Base-by-base conservation (phyloP, 768 basidiomycete species). In the Leccinum incarnatum region DNA sequence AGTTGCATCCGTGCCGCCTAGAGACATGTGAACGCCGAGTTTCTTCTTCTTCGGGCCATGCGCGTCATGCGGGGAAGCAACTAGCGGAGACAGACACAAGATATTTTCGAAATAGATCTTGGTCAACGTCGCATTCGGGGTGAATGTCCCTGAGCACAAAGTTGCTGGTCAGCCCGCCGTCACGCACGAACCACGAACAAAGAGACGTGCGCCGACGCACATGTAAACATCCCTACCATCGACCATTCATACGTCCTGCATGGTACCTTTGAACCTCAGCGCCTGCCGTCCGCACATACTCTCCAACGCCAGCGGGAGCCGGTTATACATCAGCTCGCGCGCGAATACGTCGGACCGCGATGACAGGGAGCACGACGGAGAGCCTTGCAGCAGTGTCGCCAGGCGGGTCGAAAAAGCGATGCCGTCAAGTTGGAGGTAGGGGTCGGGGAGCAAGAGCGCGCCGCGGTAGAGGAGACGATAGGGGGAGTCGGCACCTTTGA, bases 211-310 rank as follows among this genome's bases (percentile, higher is more conserved):
- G 23, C 8, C 8, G 75, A 82, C 81, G 74, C 7, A 27, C 27
- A 29, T 71, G 56, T 71, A 69, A 23, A 82, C 75, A 21, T 77
- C 83, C 15, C 81, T 83, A 37, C 77, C 76, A 48, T 81, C 78
- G 68, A 91, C 89, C 59, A 84, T 69, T 73, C 81, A 86, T 0
- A 89, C 67, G 53, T 86, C 82, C 37, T 75, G 68, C 40, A 78
- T 76, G 2, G 23, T 23, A 0, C 83, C 87, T 50, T 83, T 74
- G 58, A 88, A 80, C 36, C 82, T 77, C 19, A 92, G 72, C 23
- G 81, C 79, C 1, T 85, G 86, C 19, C 88, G 74, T 17, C 88
- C 87, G 40, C 88, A 87, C 88, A 92, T 90, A 70, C 84, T 89
- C 72, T 91, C 90, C 53, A 92, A 69, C 0, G 88, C 85, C 21